Evolutionary conservation across 441 rosid genomes (phyloP).

Genomic region (Monsonia emarginata): DNA sequence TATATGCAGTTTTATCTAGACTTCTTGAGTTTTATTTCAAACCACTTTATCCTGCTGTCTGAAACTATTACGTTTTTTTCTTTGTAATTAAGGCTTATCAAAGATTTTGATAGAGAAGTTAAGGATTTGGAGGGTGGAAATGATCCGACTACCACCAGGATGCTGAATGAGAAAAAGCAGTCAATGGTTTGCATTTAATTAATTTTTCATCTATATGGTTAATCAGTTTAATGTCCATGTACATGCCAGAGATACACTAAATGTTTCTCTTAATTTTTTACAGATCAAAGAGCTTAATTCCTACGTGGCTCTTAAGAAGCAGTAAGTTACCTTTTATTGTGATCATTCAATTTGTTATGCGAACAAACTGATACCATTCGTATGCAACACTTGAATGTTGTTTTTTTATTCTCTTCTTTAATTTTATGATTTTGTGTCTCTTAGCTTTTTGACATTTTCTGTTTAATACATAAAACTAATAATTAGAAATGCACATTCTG

Average conservation of each 20-base stretch:
- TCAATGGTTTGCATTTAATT: slow-evolving; percentile 45
- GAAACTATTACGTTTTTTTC: background rate
- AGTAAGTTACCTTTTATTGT: slow-evolving; percentile 33
- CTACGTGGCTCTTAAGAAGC: slow-evolving; percentile 78
- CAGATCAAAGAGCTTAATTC: slow-evolving; percentile 94
- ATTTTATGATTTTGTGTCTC: too few relatives aligned
- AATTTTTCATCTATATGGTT: background rate
- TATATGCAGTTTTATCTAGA: background rate
- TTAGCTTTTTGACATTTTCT: too few relatives aligned
- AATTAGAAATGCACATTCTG: background rate
- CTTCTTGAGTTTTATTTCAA: background rate
- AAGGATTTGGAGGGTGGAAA: slow-evolving; percentile 53
- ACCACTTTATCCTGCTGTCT: background rate
- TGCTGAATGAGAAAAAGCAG: slow-evolving; percentile 73
- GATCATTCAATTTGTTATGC: background rate
- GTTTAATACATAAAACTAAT: too few relatives aligned
- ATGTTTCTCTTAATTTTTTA: slow-evolving; percentile 21
- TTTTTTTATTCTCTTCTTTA: background rate
- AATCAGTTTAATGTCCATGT: background rate
- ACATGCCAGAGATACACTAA: slow-evolving; percentile 14
- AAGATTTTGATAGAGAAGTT: slow-evolving; percentile 77
- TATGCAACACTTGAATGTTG: background rate
- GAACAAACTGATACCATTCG: background rate
- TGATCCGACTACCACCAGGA: slow-evolving; percentile 51
- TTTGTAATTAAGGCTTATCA: slow-evolving; percentile 57